Base-by-base conservation (phyloP, 192 early-diverging fungal genomes). In the Linnemannia zychae region DNA sequence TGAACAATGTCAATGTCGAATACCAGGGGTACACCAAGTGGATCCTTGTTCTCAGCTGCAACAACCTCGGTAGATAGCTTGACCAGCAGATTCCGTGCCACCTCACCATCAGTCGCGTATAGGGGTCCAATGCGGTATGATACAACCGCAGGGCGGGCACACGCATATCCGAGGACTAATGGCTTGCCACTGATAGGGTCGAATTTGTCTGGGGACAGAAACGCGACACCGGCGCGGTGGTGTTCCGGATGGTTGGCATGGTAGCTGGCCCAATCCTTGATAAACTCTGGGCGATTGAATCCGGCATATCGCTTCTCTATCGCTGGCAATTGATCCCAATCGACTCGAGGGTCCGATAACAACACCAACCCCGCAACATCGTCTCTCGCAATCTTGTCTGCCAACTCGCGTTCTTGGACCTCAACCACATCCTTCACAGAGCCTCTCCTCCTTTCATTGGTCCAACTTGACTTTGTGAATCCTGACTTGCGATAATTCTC, bases 61-160 rank as follows among this genome's bases (percentile, higher is more conserved):
- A 65, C 18, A 2, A 65, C 33, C 2, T 65, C 28, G 7, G 18
- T 24, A 28, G 75, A 36, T 22, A 76, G 13, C 33, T 76, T 40
- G 65, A 49, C 44, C 2, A 76, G 47, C 0, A 76, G 36, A 6
- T 63, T 17, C 31, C 66, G 63, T 18, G 75, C 75, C 24, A 67
- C 46, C 9, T 76, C 65, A 1, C 20, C 11, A 12, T 57, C 38
- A n/a, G 63, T 47, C 47, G 75, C 75, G 66, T 67, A 76, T 22
- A 76, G 36, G 28, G 75, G 75, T n/a, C 75, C 75, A 5, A 76
- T 44, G 3, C 75, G 75, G 63, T 67, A 76, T n/a, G 75, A 65
- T 1, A 48, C 37, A 3, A 33, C 49, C 33, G 60, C 75, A 31
- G 60, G 63, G 6, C 75, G 60, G 33, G 47, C 65, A 47, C 75